These are phyloP conservation scores for Pythium phragmiticola DNA, from an alignment of 352 stramenopile genomes.

Conservation along the genomic window DNA sequence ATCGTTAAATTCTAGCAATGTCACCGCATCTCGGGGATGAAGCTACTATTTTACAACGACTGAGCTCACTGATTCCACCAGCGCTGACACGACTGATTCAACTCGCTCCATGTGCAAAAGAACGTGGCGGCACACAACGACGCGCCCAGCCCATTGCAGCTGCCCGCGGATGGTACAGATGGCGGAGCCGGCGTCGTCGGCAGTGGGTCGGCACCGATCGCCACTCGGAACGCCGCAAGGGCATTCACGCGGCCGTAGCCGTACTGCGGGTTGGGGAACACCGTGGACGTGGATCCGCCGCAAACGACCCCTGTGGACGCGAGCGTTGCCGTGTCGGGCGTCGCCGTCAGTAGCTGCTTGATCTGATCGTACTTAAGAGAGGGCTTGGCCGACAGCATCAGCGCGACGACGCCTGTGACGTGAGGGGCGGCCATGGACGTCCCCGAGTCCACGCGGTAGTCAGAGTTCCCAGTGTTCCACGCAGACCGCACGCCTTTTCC, in stretches of 20 bases:
- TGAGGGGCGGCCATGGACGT: constrained; percentile 35
- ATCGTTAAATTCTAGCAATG: too few relatives aligned
- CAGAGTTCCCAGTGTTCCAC: constrained; percentile 7
- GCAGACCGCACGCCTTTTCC: constrained; percentile 17
- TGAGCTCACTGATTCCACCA: constrained; percentile 1
- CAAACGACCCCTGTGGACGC: constrained; percentile 8
- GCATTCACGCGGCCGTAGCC: constrained; percentile 33
- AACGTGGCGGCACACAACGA: background rate
- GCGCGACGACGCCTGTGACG: constrained; percentile 24
- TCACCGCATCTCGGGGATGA: too few relatives aligned
- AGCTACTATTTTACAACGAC: too few relatives aligned
- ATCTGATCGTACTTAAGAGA: constrained; percentile 16
- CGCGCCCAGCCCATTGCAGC: background rate
- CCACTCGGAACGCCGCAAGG: background rate
- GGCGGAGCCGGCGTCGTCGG: constrained; percentile 13
- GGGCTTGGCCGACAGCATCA: constrained; percentile 10
- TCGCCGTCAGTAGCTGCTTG: background rate
- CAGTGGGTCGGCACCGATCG: too few relatives aligned
- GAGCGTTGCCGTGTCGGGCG: background rate
- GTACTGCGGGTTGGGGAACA: constrained; percentile 34
- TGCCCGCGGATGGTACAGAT: background rate
- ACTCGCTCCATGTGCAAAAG: constrained; percentile 2
- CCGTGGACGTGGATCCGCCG: constrained; percentile 16
- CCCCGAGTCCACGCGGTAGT: constrained; percentile 18
- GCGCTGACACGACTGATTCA: background rate